These are phyloP conservation scores for Aspergillus campestris DNA, from an alignment of 495 filamentous ascomycete genomes.

Conservation along the genomic window DNA sequence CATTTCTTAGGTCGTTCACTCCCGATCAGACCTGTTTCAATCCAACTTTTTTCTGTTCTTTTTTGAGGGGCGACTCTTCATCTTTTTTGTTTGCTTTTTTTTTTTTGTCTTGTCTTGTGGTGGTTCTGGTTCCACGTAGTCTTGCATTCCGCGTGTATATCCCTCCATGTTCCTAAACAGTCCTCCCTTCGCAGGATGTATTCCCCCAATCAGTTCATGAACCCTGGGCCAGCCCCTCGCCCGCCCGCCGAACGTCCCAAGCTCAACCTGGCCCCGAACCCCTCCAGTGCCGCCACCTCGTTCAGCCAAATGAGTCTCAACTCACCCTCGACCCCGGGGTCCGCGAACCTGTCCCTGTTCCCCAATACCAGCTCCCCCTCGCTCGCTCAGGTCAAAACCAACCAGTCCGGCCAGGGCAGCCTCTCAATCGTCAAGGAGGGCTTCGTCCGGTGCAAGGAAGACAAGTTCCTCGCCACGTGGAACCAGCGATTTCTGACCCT, in stretches of 20 bases:
- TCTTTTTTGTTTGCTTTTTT: not conserved
- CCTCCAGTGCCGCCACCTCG: conserved; percentile 65
- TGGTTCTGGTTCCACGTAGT: not conserved
- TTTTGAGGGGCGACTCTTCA: not conserved
- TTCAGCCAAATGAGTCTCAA: conserved; percentile 66
- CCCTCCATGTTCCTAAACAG: not conserved
- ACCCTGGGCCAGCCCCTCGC: conserved; percentile 86
- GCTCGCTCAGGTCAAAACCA: conserved; percentile 51
- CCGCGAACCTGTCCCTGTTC: conserved; percentile 43
- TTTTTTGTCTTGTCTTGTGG: not conserved
- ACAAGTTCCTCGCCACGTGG: conserved; percentile 79
- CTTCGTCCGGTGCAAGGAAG: conserved; percentile 78
- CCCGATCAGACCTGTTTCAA: not conserved
- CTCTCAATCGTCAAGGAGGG: conserved; percentile 81
- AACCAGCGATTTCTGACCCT: conserved; percentile 82
- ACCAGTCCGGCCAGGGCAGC: conserved; percentile 53
- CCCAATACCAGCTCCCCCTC: conserved; percentile 57
- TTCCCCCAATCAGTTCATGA: conserved; percentile 77
- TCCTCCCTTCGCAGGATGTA: conserved; percentile 42
- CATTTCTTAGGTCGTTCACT: not conserved
- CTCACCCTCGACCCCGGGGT: conserved; percentile 52
- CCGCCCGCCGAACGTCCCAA: conserved; percentile 80
- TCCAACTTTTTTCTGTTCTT: not conserved
- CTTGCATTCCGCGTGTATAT: not conserved
- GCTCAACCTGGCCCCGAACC: conserved; percentile 57